Base-by-base conservation (phyloP, 2,329 filamentous ascomycete genomes). In the Penicillium sp. region DNA sequence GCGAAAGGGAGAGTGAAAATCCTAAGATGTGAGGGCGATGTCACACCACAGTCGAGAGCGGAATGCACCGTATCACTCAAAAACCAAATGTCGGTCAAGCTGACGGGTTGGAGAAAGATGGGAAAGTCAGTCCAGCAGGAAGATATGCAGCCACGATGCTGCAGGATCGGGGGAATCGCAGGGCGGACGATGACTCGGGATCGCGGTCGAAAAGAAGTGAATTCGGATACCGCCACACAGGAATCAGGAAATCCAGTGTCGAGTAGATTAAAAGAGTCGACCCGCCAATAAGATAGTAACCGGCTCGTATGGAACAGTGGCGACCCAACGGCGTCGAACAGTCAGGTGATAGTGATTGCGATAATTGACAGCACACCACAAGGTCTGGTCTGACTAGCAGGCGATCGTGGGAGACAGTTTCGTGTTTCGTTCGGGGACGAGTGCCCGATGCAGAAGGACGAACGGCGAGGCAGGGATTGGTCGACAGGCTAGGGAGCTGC, bases 81-180 rank as follows among this genome's bases (percentile, higher is more conserved):
- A 62, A 63, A 55, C 57, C 68, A 73, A 73, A 73, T 68, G 71
- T 73, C 70, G 71, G 70, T 72, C 70, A 72, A 63, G 67, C 62
- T 65, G 62, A 65, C 55, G 58, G 61, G 61, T 66, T 49, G 42
- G 48, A 52, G 27, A 65, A 60, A 61, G 59, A 61, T 58, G 58
- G 47, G 50, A 55, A 62, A 63, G 60, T 62, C 51, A 63, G 62
- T 53, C 61, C 57, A 49, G 62, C 57, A 59, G 49, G 63, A 62
- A 59, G 41, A 44, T 58, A 61, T 68, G 68, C 68, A 70, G 64
- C 64, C 67, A 53, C 55, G 49, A 36, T 48, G 43, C 49, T 53
- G 55, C 55, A 57, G 55, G 63, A 61, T 63, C 49, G 55, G 44
- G n/a, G 23, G 39, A 36, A 38, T 47, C 45, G 44, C 39, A 57